Evolutionary conservation across 139 green algal species (phyloP).

Genomic region (Chlorella vulgaris): DNA sequence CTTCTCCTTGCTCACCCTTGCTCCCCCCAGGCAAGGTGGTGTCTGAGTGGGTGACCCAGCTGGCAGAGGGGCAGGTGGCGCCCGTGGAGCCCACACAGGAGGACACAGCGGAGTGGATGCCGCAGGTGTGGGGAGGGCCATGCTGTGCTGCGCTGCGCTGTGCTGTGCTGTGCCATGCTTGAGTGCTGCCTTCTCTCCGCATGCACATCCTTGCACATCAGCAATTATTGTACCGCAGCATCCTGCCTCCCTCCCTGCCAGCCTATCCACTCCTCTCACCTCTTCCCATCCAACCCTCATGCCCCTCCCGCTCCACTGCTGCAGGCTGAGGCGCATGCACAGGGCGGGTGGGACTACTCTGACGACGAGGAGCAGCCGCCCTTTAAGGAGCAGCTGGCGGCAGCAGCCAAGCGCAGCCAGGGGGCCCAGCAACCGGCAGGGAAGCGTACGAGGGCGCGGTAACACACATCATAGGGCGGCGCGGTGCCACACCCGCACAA

Average conservation of each 20-base stretch:
- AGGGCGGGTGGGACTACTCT: constrained; percentile 12
- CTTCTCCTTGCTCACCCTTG: too few relatives aligned
- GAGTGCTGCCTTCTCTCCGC: neutral
- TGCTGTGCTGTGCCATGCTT: neutral
- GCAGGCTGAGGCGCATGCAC: constrained; percentile 10
- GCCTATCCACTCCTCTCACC: neutral
- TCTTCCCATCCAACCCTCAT: neutral
- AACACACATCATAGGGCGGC: neutral
- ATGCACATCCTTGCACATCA: too few relatives aligned
- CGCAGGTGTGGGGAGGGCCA: constrained; percentile 5
- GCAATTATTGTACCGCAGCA: neutral
- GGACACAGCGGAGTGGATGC: constrained; percentile 24
- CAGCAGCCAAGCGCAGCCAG: constrained; percentile 15
- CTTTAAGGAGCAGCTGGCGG: constrained; percentile 15
- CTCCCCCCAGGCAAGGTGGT: constrained; percentile 39
- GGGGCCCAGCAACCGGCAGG: neutral
- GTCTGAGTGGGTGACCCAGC: constrained; percentile 30
- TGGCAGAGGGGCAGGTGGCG: constrained; percentile 31
- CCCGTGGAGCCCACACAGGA: neutral
- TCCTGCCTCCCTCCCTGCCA: neutral
- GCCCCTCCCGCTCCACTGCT: neutral
- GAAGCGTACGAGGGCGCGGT: neutral
- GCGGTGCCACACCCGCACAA: too few relatives aligned
- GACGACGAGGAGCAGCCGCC: constrained; percentile 19
- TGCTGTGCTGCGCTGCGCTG: neutral